These are phyloP conservation scores for Mycena metata DNA, from an alignment of 768 basidiomycete genomes.

Conservation along the genomic window DNA sequence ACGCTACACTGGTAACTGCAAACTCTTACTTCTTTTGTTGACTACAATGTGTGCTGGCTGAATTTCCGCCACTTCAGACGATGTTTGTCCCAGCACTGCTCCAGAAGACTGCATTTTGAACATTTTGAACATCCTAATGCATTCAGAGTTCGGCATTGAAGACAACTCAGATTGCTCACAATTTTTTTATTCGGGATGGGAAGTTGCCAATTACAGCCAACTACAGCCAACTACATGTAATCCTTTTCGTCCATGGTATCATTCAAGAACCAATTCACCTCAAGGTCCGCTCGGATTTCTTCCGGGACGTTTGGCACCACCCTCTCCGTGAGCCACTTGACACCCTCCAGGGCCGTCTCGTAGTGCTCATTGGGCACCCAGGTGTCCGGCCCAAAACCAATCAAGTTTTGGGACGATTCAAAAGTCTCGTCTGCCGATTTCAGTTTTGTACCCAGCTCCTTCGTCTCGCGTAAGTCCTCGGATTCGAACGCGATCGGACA, in stretches of 20 bases:
- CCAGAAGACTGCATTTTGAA: no score
- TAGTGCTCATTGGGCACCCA: constrained; percentile 62
- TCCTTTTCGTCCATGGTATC: constrained; percentile 63
- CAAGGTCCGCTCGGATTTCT: constrained; percentile 55
- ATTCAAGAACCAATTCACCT: constrained; percentile 60
- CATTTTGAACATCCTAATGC: no score
- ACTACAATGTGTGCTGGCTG: no score
- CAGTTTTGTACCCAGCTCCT: constrained; percentile 51
- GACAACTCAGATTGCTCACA: no score
- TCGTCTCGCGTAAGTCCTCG: constrained; percentile 59
- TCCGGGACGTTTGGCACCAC: constrained; percentile 47
- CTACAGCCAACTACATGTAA: constrained; percentile 8
- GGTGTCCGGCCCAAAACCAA: constrained; percentile 54
- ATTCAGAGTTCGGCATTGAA: no score
- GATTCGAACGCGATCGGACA: constrained; percentile 63
- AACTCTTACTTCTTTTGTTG: no score
- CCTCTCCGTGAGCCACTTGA: constrained; percentile 51
- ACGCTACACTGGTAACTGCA: no score
- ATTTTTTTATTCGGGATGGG: no score
- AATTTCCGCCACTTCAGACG: no score
- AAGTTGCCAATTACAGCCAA: no score
- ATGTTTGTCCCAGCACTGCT: no score
- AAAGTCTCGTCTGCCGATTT: constrained; percentile 47
- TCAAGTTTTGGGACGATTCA: constrained; percentile 43
- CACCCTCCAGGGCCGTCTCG: constrained; percentile 51